Base-by-base conservation (phyloP, 2,329 filamentous ascomycete species). In the Aspergillus candidus region DNA sequence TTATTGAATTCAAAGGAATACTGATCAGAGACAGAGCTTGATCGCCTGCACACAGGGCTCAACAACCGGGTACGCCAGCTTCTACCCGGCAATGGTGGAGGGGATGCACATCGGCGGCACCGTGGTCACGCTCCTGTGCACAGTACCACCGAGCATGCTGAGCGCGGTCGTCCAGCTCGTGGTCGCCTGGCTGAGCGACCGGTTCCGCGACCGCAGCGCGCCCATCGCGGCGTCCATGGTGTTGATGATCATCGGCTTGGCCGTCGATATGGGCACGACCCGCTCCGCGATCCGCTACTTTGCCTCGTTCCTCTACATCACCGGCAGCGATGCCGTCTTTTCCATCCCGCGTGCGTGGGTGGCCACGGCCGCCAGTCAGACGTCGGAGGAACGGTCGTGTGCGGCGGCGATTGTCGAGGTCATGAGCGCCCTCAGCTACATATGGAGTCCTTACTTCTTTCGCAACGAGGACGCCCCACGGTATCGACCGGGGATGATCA, bases 381-480 rank as follows among this genome's bases (percentile, higher is more conserved):
- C 35, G 35, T 18, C 35, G 35, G 35, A 37, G 17, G 17, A 37
- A 37, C 35, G 35, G 15, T 37, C 35, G 8, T 37, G 35, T 37
- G 35, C 35, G 13, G 35, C 35, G 35, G 35, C 35, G 10, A 37
- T 37, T 18, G 12, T 37, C 10, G 35, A 37, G 17, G 35, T 37
- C 35, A 37, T 37, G 12, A 37, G 15, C 10, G 35, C 35, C n/a
- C 17, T 37, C 15, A 37, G 35, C 17, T 37, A 37, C 17, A 37
- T 37, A 7, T 37, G 35, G 35, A 37, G 35, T 37, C 15, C 35
- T n/a, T 37, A 37, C 27, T 37, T 37, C n/a, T 37, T 37, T n/a
- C 35, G 14, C 14, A n/a, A 15, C 4, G 35, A 37, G 8, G 35
- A 37, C 7, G 35, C 35, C 15, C 35, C 35, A 12, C 35, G 35